Evolutionary conservation across 768 basidiomycete species (phyloP), one percentile per base, ranked within the genome.

Genomic region (Postia placenta): DNA sequence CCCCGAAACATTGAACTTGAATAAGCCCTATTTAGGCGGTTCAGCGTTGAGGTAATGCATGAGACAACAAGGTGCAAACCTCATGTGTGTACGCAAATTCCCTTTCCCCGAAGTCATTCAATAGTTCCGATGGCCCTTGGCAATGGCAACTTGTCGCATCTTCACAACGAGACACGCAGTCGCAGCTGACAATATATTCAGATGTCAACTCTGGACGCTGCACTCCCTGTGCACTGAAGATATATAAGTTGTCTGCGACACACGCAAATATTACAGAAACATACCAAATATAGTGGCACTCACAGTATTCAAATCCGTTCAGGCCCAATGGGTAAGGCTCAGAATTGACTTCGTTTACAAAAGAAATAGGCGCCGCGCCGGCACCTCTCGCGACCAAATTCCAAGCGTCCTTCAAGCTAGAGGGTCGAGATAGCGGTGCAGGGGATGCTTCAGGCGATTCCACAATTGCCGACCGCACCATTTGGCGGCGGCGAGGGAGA

Each of bases 221-320:
- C 38, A 38, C 17, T 4, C 26, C 26, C 14, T 20, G 9, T 11
- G 20, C 5, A 3, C 24, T 22, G 3, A 33, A n/a, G 7, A 58
- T 57, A 4, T 43, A 24, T 4, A 42, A n/a, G n/a, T n/a, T n/a
- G n/a, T n/a, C n/a, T n/a, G n/a, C n/a, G n/a, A n/a, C n/a, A n/a
- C n/a, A n/a, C n/a, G n/a, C 30, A 33, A 7, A 15, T 33, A 7
- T 33, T 33, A 7, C 9, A 33, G 45, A 41, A 17, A 65, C 79
- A 41, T 56, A 75, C 76, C 73, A 75, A 11, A 64, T 47, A 45
- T 83, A 85, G 9, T 68, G 66, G 30, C 62, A 64, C 56, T 85
- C 83, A 11, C 80, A 52, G 56, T 83, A 85, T 47, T 50, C 47
- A 45, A 85, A 85, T 14, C 58, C 57, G 0, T 63, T 52, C 4